Evolutionary conservation across 495 filamentous ascomycete genomes (phyloP), one percentile per base, ranked within the genome.

Genomic region (Cetradonia linearis): DNA sequence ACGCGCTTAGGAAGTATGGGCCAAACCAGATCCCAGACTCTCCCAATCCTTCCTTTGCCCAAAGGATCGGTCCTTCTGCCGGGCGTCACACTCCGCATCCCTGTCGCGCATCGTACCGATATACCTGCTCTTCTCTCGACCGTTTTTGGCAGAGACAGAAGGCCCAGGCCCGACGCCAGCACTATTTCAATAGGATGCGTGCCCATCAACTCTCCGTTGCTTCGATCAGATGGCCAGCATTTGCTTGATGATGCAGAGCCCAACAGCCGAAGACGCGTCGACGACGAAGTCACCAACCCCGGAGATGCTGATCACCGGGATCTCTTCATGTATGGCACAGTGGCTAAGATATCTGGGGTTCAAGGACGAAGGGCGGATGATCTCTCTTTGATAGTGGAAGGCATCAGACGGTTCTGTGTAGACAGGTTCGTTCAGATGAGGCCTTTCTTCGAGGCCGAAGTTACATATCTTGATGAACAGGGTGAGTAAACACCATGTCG

Each of bases 391-490:
- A 76, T 96, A 2, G 88, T 99, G 11, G 89, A 96, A 66, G 94
- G 94, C 25, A 71, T 89, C 18, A 81, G 83, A 56, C 79, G 94
- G 37, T 85, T 97, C 52, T 79, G 80, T 53, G 73, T 96, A 11
- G 86, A 86, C 52, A 85, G 84, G 65, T 71, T 95, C 49, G 75
- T 82, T 33, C 84, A 87, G 65, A 87, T 94, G 56, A 83, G 84
- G 52, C 87, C 89, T 3, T 97, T 84, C 69, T 87, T 96, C 62
- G 90, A 95, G 71, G 92, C 82, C 14, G 84, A 82, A 63, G 83
- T 94, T 1, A 71, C 74, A 56, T 68, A 79, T 49, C 76, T 84
- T 65, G 83, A 88, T 63, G 82, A 86, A 38, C 77, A 78, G 55
- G 77, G 79, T 83, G 76, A 47, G 71, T 59, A 60, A n/a, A 60